phyloP scores from a whole-genome alignment of 2,329 filamentous ascomycete genomes.

The Fusarium sp. region DNA sequence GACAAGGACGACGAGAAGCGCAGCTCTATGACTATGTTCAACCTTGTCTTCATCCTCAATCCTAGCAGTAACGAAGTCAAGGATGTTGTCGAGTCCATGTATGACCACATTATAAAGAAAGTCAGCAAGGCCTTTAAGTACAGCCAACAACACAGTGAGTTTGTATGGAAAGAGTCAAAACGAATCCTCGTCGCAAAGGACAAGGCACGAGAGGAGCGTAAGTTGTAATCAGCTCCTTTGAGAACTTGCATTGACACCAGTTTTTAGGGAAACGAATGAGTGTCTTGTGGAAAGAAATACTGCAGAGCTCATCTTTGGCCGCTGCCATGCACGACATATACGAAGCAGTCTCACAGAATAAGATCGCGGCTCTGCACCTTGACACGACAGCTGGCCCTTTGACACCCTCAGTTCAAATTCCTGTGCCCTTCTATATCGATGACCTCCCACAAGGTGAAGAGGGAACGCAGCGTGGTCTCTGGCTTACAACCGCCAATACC shows the following conservation, averaged over 20 bases:
- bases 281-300: conserved; percentile 76
- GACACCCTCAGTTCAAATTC: conserved; percentile 74
- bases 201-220: conserved; percentile 78
- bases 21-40: conserved; percentile 94
- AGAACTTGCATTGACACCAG: conserved; percentile 16
- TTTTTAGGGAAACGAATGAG: conserved; percentile 69
- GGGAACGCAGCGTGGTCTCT: conserved; percentile 78
- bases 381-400: conserved; percentile 71
- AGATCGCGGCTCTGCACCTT: conserved; percentile 86
- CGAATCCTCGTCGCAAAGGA: conserved; percentile 85
- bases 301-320: conserved; percentile 81
- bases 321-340: conserved; percentile 86
- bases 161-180: conserved; percentile 92
- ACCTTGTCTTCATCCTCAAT: conserved; percentile 91
- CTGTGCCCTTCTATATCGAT: conserved; percentile 75
- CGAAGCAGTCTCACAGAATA: conserved; percentile 83
- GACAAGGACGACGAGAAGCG: conserved; percentile 69
- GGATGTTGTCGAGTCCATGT: conserved; percentile 79
- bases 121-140: conserved; percentile 93
- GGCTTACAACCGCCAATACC: conserved; percentile 88
- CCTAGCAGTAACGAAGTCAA: conserved; percentile 83
- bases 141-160: conserved; percentile 89
- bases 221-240: conserved; percentile 43
- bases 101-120: conserved; percentile 90
- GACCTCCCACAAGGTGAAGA: conserved; percentile 79